Evolutionary conservation across 257 asterid genomes (phyloP).

Genomic region (Solanum sejunctum): DNA sequence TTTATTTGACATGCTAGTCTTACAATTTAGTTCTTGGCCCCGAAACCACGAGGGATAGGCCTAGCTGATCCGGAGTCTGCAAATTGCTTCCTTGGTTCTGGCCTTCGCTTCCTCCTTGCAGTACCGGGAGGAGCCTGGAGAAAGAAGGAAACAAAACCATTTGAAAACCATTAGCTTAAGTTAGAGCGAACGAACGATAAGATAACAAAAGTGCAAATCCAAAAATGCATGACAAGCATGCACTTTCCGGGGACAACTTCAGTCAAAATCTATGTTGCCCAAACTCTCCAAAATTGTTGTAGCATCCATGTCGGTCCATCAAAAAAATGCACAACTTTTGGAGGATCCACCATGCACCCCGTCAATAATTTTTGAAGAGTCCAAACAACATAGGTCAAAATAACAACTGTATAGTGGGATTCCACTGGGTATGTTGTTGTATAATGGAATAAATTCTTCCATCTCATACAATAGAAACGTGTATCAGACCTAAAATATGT

Average conservation of each 20-base stretch:
- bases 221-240: background rate
- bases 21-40: conserved; percentile 34
- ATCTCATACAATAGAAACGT: background rate
- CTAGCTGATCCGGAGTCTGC: conserved; percentile 47
- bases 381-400: too few species aligned
- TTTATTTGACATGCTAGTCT: background rate
- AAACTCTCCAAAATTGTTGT: too few species aligned
- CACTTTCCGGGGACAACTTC: background rate
- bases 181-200: background rate
- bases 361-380: too few species aligned
- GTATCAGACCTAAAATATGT: background rate
- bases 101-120: conserved; percentile 70
- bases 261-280: background rate
- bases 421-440: too few species aligned
- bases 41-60: conserved; percentile 82
- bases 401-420: background rate
- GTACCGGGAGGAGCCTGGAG: conserved; percentile 91
- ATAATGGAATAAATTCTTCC: background rate
- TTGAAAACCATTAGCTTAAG: background rate
- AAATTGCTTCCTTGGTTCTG: conserved; percentile 63
- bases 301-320: too few species aligned
- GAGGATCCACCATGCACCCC: too few species aligned
- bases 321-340: too few species aligned
- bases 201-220: background rate
- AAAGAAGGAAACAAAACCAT: background rate